Base-by-base conservation (phyloP, 202 grass and related monocot genomes). In the Eragrostis tef region DNA sequence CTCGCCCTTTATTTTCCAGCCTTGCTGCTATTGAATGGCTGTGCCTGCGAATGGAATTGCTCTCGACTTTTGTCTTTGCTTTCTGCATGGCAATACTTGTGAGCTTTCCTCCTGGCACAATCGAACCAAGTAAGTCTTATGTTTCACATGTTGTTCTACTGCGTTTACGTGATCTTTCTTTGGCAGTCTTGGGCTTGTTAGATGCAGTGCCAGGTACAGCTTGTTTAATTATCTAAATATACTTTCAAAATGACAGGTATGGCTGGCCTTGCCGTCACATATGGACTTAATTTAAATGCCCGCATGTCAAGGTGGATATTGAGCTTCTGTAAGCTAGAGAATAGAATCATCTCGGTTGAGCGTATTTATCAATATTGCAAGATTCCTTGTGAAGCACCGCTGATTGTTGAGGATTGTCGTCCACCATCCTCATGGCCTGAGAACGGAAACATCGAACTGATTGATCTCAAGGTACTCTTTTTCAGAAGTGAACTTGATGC, bases 11-110 rank as follows among this genome's bases (percentile, higher is more conserved):
- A 57, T 99, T 99, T 90, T 99, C 89, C 78, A 99, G 93, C 83
- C 90, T 99, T 89, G 93, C 96, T 67, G 96, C 96, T 47, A 99
- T 99, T 82, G 96, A 99, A 85, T 99, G 96, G 96, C 91, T 99
- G 47, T 99, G 96, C 73, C 64, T 99, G 67, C 87, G 93, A 65
- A 99, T 99, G 96, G 96, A 99, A 58, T 89, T 99, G 76, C 79
- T 99, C 29, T 99, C 96, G 0, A 99, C 96, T 70, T 89, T 95
- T 44, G 96, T 96, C 57, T 99, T 99, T 65, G 93, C 90, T 85
- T 93, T 95, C 70, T 99, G 96, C 89, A 93, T 99, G 96, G 85
- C 89, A 84, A 91, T 99, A 75, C 96, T 99, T 42, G 93, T 99
- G 78, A 96, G 92, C 86, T 93, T 99, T 83, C 96, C 93, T 74